Evolutionary conservation across 2,329 filamentous ascomycete species (phyloP).

Genomic region (Pyrenophora teres): DNA sequence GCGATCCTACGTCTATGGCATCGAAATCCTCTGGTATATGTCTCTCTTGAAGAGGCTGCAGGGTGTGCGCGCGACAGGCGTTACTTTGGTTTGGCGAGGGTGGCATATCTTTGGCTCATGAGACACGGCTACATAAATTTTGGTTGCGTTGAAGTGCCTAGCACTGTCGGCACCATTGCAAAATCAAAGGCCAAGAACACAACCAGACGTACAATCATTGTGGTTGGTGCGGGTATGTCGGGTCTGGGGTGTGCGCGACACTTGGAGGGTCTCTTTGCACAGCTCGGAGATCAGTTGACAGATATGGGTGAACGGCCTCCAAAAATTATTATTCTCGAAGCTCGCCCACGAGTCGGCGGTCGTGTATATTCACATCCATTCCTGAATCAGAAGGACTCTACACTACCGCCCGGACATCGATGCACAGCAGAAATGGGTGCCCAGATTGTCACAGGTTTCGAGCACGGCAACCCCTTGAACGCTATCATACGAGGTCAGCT

Average conservation of each 20-base stretch:
- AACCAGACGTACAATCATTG: slow-evolving; percentile 74
- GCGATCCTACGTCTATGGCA: slow-evolving; percentile 90
- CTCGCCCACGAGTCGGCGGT: slow-evolving; percentile 83
- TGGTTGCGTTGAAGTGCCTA: slow-evolving; percentile 79
- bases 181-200: slow-evolving; percentile 49
- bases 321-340: slow-evolving; percentile 81
- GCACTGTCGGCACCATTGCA: slow-evolving; percentile 45
- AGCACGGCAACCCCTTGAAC: slow-evolving; percentile 91
- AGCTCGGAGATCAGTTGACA: slow-evolving; percentile 72
- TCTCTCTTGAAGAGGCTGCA: slow-evolving; percentile 82
- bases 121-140: slow-evolving; percentile 96
- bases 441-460: slow-evolving; percentile 97
- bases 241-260: slow-evolving; percentile 92
- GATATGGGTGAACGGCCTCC: slow-evolving; percentile 71
- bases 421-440: slow-evolving; percentile 96
- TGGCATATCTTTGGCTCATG: slow-evolving; percentile 91
- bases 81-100: slow-evolving; percentile 85
- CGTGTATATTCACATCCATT: slow-evolving; percentile 86
- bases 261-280: slow-evolving; percentile 80
- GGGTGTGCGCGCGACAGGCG: slow-evolving; percentile 86
- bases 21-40: slow-evolving; percentile 79
- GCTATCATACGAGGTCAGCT: slow-evolving; percentile 89
- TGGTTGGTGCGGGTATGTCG: slow-evolving; percentile 93
- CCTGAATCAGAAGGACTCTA: slow-evolving; percentile 61
- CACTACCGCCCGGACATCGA: slow-evolving; percentile 59